These are phyloP conservation scores for Psidium friedrichsthalianum DNA, from an alignment of 345 rosid species.

Conservation along the genomic window DNA sequence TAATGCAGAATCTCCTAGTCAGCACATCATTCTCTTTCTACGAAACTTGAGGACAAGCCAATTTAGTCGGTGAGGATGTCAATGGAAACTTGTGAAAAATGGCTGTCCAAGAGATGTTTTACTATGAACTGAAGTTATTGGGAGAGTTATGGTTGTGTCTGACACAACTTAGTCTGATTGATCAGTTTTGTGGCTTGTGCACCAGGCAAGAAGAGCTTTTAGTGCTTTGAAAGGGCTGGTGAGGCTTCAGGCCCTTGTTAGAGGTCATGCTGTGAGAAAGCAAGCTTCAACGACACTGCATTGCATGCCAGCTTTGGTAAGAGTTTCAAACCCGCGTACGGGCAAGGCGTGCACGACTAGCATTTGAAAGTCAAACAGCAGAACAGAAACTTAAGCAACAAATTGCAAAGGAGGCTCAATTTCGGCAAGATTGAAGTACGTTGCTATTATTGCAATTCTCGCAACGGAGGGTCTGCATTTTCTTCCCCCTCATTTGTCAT, in stretches of 20 bases:
- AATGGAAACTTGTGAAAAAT: neutral
- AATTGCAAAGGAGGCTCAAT: slow-evolving; percentile 64
- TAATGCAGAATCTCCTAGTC: neutral
- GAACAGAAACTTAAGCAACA: slow-evolving; percentile 72
- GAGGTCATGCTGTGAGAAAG: slow-evolving; percentile 97
- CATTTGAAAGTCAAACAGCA: slow-evolving; percentile 77
- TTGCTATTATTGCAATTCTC: neutral
- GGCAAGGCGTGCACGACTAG: slow-evolving; percentile 87
- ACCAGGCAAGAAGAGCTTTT: slow-evolving; percentile 92
- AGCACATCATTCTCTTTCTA: neutral
- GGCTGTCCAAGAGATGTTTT: neutral
- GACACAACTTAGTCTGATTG: neutral
- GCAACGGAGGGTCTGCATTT: neutral
- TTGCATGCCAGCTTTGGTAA: slow-evolving; percentile 99
- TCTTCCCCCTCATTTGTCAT: neutral
- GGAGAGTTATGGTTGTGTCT: neutral
- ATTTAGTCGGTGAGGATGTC: neutral
- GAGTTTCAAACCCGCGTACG: slow-evolving; percentile 99
- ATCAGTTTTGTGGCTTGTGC: neutral
- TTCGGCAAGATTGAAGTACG: slow-evolving; percentile 87
- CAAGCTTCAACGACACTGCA: slow-evolving; percentile 98
- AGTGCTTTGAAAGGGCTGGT: slow-evolving; percentile 94
- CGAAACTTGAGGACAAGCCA: neutral
- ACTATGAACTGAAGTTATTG: neutral
- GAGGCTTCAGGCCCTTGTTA: slow-evolving; percentile 92